Conservation (phyloP, 2,329 filamentous ascomycete genomes). For the Phyllosticta citriasiana region DNA sequence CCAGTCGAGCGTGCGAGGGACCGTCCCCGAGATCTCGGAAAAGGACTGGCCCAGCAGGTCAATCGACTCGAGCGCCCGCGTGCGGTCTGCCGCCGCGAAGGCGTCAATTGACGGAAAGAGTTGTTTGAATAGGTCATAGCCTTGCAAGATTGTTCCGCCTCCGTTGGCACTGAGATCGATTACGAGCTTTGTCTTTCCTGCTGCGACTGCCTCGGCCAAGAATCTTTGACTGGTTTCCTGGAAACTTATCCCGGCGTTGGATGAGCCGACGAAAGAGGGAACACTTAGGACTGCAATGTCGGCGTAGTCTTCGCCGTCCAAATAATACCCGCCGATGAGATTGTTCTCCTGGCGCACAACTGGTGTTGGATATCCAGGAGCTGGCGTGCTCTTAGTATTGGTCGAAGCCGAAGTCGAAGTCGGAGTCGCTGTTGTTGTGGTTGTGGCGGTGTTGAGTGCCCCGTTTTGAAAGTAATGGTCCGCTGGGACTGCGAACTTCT, state of each 20-base stretch:
- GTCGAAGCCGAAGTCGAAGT: constrained; percentile 15
- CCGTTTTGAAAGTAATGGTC: constrained; percentile 6
- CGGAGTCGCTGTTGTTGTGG: constrained; percentile 8
- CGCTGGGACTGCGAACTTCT: constrained; percentile 25
- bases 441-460: not conserved
- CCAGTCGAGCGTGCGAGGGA: constrained; percentile 21
- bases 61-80: constrained; percentile 40
- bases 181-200: constrained; percentile 50
- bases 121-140: constrained; percentile 52
- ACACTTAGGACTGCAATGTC: constrained; percentile 37
- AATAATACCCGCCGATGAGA: constrained; percentile 37
- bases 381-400: constrained; percentile 16
- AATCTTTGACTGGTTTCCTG: constrained; percentile 32
- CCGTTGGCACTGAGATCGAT: constrained; percentile 51
- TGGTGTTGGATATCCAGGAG: constrained; percentile 35
- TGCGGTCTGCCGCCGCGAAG: constrained; percentile 41
- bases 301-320: constrained; percentile 32
- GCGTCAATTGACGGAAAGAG: constrained; percentile 42
- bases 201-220: constrained; percentile 32
- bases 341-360: constrained; percentile 29
- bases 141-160: constrained; percentile 49
- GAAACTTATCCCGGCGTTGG: constrained; percentile 21
- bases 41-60: constrained; percentile 34
- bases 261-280: constrained; percentile 28
- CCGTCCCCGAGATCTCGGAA: constrained; percentile 23